Evolutionary conservation across 805 yeast genomes (phyloP), one percentile per base, ranked within the genome.

Genomic region (Phaffomyces antillensis): DNA sequence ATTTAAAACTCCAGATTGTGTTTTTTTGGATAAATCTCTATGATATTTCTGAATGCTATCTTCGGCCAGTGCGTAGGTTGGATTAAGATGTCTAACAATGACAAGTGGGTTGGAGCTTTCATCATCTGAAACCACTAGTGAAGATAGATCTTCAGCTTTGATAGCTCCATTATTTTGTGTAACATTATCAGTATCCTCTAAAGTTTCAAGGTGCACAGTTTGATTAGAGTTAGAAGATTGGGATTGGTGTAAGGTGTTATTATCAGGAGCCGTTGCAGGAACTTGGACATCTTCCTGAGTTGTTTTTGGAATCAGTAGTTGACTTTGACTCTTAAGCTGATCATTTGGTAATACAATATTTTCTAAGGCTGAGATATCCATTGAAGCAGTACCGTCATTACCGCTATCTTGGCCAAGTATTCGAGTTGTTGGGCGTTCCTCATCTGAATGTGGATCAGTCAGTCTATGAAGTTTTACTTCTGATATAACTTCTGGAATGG

Each of bases 221-320:
- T 33, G 30, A 37, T 20, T 35, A 12, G 7, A 8, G 12, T 18
- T 15, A 18, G 15, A 16, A 3, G 18, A 18, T 34, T 34, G 36
- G 18, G 35, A 16, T 7, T 34, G 24, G 2, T 17, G 28, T 7
- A 39, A 41, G 3, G 31, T 10, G 7, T 36, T 36, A 28, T 40
- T 36, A 28, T 54, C 60, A 18, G 59, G 59, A 2, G 57, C 57
- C 3, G 60, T 57, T 2, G 59, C 60, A 20, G 49, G 48, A 7
- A 55, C 56, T 25, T 57, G 60, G 2, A 54, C 35, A 12, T 52
- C 59, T 5, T 53, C 55, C 31, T 48, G 50, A 11, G 45, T 40
- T 12, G 23, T 18, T 5, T 36, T 37, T 5, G 2, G 2, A 17
- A 5, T 9, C 30, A 28, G 4, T 10, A 11, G 12, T 28, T 28